Conservation (phyloP, 805 yeast species). For the Saccharomycopsis olivae region DNA sequence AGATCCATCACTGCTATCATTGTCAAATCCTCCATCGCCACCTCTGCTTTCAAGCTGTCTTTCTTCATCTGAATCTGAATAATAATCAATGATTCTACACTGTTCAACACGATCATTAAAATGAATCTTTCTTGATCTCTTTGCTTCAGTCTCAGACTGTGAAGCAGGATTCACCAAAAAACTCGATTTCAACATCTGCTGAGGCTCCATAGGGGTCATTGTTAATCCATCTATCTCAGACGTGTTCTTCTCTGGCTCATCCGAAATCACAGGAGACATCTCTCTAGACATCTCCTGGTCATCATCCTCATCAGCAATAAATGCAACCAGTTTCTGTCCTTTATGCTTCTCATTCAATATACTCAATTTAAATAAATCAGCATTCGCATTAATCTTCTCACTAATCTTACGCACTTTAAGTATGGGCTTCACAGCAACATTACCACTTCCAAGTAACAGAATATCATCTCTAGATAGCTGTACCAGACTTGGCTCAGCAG, state of each 20-base stretch:
- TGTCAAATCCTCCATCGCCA: conserved; percentile 20
- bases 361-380: conserved; percentile 22
- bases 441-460: neutral
- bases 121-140: conserved; percentile 58
- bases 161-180: conserved; percentile 10
- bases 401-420: conserved; percentile 35
- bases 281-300: no score
- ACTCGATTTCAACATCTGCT: conserved; percentile 12
- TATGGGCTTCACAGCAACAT: conserved; percentile 29
- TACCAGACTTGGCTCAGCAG: neutral
- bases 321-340: neutral
- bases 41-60: conserved; percentile 19
- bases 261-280: neutral
- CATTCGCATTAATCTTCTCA: conserved; percentile 36
- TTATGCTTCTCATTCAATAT: conserved; percentile 5
- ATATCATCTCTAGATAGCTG: neutral
- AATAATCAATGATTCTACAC: conserved; percentile 63
- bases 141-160: conserved; percentile 11
- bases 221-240: no score
- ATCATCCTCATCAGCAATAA: no score
- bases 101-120: conserved; percentile 93
- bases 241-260: no score
- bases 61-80: conserved; percentile 22
- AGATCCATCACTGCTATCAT: conserved; percentile 23
- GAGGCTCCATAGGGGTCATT: neutral